Conservation (phyloP, 2,329 filamentous ascomycete genomes). For the Corynespora cassiicola region DNA sequence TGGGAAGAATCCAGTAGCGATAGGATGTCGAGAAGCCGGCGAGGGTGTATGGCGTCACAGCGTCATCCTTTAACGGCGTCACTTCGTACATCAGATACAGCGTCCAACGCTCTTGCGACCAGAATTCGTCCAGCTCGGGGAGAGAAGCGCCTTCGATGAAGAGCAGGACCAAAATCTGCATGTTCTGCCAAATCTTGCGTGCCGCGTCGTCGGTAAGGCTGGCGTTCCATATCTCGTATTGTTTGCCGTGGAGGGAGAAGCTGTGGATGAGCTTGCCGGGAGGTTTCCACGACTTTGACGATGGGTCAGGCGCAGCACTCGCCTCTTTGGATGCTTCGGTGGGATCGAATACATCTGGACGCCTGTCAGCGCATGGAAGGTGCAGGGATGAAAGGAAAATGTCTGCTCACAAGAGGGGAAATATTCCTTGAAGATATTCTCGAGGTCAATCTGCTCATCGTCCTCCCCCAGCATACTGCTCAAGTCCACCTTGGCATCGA, state of each 20-base stretch:
- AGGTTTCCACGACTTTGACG: slow-evolving; percentile 63
- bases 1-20: slow-evolving; percentile 74
- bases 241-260: slow-evolving; percentile 66
- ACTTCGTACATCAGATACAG: slow-evolving; percentile 74
- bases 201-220: slow-evolving; percentile 74
- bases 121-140: slow-evolving; percentile 73
- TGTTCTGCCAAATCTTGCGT: slow-evolving; percentile 74
- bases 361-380: slow-evolving; percentile 13
- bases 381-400: slow-evolving; percentile 3
- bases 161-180: slow-evolving; percentile 83
- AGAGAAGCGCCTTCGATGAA: slow-evolving; percentile 93
- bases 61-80: slow-evolving; percentile 34
- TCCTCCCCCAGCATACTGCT: slow-evolving; percentile 62
- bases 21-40: slow-evolving; percentile 92
- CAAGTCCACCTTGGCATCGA: slow-evolving; percentile 77
- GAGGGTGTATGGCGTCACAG: slow-evolving; percentile 68
- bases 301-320: slow-evolving; percentile 17
- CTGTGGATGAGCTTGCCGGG: slow-evolving; percentile 75
- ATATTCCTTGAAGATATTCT: slow-evolving; percentile 65
- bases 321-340: slow-evolving; percentile 38
- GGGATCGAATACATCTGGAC: slow-evolving; percentile 70
- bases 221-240: slow-evolving; percentile 86
- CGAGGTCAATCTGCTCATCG: slow-evolving; percentile 72
- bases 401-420: slow-evolving; percentile 72
- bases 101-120: slow-evolving; percentile 82